Evolutionary conservation across 768 basidiomycete species (phyloP), one percentile per base, ranked within the genome.

Genomic region (Amanita exitialis): DNA sequence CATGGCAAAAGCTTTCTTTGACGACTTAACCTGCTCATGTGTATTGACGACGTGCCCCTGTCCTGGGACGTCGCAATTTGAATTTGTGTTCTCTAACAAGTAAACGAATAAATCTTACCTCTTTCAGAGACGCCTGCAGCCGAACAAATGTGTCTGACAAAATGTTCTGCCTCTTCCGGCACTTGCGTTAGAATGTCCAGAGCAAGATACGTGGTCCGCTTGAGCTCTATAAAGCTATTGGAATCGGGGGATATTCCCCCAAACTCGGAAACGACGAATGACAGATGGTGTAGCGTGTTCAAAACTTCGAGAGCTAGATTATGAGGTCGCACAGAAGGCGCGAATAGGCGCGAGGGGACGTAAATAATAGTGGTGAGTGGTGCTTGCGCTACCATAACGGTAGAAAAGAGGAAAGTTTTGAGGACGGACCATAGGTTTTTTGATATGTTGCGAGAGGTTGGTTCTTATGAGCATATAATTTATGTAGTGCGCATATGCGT

Each of bases 221-320:
- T 83, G 37, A 92, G 73, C 58, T 91, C 86, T 23, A 71, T 59
- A 59, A 94, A 86, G 2, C 82, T 78, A 18, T 73, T 72, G 13
- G 72, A 64, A 1, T 76, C 72, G 1, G 76, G 73, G 3, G 78
- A 74, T 21, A 86, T 72, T 6, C 87, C 86, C 2, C 90, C 90
- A 56, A 92, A 90, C 58, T 85, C 80, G 7, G 83, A 79, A 6
- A 91, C 78, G 44, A 91, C 76, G 58, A 89, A 89, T 2, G 88
- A 80, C 16, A 90, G 70, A 59, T 80, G 75, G 9, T 77, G 79
- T 9, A 92, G 71, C 0, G 76, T 77, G 23, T 72, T 70, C 0
- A 92, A 65, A 4, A 75, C 70, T 12, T 71, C 63, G 4, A 76
- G 65, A 1, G 86, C 80, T 8, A 90, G 68, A 3, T 71, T 54